phyloP scores from a whole-genome alignment of 345 rosid genomes.

The Salix suchowensis region DNA sequence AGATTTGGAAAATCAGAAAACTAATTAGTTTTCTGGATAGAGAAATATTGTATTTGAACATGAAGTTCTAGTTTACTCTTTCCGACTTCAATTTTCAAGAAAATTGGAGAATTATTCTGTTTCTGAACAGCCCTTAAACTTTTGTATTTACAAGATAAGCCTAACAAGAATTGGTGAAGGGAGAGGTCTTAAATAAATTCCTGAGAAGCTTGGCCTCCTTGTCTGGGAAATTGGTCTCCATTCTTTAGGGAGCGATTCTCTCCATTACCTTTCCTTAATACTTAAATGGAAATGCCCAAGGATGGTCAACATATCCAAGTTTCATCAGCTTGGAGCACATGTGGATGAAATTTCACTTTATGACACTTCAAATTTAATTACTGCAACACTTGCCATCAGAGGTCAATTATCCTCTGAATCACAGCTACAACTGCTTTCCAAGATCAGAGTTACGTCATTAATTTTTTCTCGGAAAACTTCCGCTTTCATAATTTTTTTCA shows the following conservation, averaged over 20 bases:
- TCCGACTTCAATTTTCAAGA: too few relatives aligned
- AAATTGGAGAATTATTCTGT: too few relatives aligned
- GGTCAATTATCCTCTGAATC: neutral
- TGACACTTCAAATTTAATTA: too few relatives aligned
- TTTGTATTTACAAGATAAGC: neutral
- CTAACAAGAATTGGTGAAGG: neutral
- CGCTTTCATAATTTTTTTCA: neutral
- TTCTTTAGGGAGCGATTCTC: neutral
- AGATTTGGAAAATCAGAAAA: too few relatives aligned
- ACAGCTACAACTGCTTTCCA: neutral
- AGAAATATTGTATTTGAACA: too few relatives aligned
- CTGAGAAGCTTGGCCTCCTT: neutral
- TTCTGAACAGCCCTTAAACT: neutral
- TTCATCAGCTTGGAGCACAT: neutral
- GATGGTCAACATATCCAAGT: neutral
- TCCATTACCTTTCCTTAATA: neutral
- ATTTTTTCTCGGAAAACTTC: neutral
- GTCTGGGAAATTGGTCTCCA: neutral
- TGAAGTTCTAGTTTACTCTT: too few relatives aligned
- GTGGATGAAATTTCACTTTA: neutral
- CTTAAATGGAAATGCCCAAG: neutral
- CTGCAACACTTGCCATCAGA: neutral
- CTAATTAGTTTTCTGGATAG: too few relatives aligned
- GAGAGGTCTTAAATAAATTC: neutral
- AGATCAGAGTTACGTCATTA: too few relatives aligned